phyloP scores from a whole-genome alignment of 768 basidiomycete species.

The Macrolepiota fuliginosa region DNA sequence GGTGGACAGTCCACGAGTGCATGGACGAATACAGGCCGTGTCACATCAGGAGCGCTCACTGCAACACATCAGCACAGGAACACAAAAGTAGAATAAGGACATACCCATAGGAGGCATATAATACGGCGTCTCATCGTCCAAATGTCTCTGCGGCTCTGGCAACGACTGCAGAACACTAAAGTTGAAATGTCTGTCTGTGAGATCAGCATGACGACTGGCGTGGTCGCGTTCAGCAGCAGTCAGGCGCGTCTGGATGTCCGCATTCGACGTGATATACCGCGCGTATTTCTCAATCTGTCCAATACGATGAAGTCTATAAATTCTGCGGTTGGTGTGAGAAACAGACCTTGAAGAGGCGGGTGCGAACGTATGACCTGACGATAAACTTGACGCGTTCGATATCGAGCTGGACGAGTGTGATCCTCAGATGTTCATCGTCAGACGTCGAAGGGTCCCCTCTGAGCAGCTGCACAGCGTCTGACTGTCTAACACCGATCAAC shows the following conservation, averaged over 20 bases:
- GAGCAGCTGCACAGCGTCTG: slow-evolving; percentile 72
- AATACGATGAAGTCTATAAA: background rate
- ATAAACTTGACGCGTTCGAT: slow-evolving; percentile 93
- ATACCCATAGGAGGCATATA: slow-evolving; percentile 73
- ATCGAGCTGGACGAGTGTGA: slow-evolving; percentile 92
- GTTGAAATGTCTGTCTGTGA: slow-evolving; percentile 77
- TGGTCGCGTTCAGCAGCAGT: slow-evolving; percentile 83
- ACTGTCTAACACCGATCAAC: slow-evolving; percentile 40
- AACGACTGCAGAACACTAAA: slow-evolving; percentile 81
- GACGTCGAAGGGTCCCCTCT: slow-evolving; percentile 80
- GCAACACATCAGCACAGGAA: slow-evolving; percentile 7
- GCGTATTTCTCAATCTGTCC: slow-evolving; percentile 89
- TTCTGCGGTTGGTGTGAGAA: background rate
- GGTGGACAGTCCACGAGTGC: slow-evolving; percentile 70
- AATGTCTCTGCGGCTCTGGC: slow-evolving; percentile 69
- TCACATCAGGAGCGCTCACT: slow-evolving; percentile 81
- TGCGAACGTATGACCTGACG: slow-evolving; percentile 85
- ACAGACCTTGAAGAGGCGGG: slow-evolving; percentile 79
- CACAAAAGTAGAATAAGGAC: slow-evolving; percentile 24
- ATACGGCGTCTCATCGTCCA: slow-evolving; percentile 69
- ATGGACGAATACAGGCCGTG: slow-evolving; percentile 77
- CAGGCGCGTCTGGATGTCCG: slow-evolving; percentile 71
- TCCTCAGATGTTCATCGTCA: slow-evolving; percentile 91
- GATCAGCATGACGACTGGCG: slow-evolving; percentile 71
- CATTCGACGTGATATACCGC: slow-evolving; percentile 69